phyloP scores from a whole-genome alignment of 176 grass and related monocot genomes.

The Triticum monococcum region DNA sequence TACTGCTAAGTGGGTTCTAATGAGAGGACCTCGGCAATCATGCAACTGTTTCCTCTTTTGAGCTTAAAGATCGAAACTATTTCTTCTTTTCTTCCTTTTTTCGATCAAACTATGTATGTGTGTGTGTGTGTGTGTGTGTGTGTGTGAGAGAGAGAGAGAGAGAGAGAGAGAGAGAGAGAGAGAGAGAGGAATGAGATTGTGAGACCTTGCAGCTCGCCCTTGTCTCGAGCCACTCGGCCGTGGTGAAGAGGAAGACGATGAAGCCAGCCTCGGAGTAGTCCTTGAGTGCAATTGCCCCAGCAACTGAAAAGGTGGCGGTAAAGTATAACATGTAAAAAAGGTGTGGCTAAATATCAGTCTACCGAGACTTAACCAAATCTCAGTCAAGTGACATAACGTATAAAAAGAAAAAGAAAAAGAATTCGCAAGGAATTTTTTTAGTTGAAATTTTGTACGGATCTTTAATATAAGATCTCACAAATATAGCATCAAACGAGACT shows the following conservation, averaged over 20 bases:
- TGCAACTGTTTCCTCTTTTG: neutral
- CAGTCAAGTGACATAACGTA: no score
- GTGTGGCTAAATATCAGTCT: no score
- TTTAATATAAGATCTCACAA: no score
- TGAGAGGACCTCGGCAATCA: neutral
- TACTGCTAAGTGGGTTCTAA: slow-evolving; percentile 7
- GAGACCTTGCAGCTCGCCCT: slow-evolving; percentile 76
- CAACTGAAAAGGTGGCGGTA: slow-evolving; percentile 38
- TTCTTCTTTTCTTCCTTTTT: neutral
- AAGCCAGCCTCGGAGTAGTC: slow-evolving; percentile 89
- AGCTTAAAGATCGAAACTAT: neutral
- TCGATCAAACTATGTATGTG: no score
- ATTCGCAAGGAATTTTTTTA: no score
- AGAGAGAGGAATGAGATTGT: neutral
- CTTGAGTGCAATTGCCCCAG: slow-evolving; percentile 77
- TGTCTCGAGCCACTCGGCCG: slow-evolving; percentile 91
- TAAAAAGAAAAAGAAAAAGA: no score
- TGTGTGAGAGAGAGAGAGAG: no score
- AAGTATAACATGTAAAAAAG: slow-evolving; percentile 17
- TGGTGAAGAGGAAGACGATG: slow-evolving; percentile 89
- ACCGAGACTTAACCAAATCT: no score
- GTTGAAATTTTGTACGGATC: no score
- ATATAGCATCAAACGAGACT: no score
- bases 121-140: no score
- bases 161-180: no score